Evolutionary conservation across 1,139 yeast genomes (phyloP), one percentile per base, ranked within the genome.

Genomic region (Yamadazyma membranifaciens): DNA sequence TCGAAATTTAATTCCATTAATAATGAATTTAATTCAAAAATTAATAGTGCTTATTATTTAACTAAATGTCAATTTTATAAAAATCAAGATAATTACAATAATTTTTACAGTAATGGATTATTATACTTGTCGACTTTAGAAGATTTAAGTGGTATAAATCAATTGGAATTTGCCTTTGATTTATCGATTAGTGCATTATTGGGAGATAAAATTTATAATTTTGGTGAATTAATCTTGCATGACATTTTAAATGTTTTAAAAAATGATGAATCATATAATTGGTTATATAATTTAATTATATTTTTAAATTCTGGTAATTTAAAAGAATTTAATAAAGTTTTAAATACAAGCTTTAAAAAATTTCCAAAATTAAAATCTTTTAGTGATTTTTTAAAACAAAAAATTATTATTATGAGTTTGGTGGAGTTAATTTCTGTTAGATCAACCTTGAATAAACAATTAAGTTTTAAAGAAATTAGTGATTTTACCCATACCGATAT

Each of bases 161-260:
- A 56, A 47, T 50, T 58, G 37, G 72, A 68, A 26, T 70, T 88
- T 42, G 92, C 96, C 20, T 81, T 83, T 55, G 95, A 92, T 51
- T 75, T 92, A 54, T 78, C 95, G 45, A 75, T 89, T 39, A 83
- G 96, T 33, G 98, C 98, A 0, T 69, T 92, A 47, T 72, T 92
- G 51, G 98, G 98, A 36, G 96, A 89, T 56, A 83, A 81, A 58
- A 87, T 92, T 51, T 94, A 89, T 71, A 92, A 91, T 66, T 92
- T 92, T 63, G 98, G 98, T 39, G 98, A 94, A 65, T 78, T 92
- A 50, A 76, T 92, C 45, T 80, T 89, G 59, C 98, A 92, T 60
- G 96, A 95, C 38, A 82, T 91, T 41, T 76, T 92, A 60, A 63
- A 73, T 38, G 42, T 39, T 25, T 40, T 44, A 26, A 62, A 74